These are phyloP conservation scores for Triticum dicoccoides DNA, from an alignment of 176 grass and related monocot genomes.

Conservation along the genomic window DNA sequence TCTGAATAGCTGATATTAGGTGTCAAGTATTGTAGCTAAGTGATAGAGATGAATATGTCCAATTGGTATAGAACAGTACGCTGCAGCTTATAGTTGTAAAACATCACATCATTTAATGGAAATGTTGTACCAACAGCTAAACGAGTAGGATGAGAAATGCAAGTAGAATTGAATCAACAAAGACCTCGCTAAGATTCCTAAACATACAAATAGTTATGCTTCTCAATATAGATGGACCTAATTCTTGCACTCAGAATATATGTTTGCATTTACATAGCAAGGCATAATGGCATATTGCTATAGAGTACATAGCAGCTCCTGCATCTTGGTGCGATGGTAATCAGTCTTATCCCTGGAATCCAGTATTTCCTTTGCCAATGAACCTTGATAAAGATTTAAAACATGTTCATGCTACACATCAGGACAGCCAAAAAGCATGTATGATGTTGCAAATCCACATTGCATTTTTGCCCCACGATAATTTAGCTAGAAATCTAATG, in stretches of 20 bases:
- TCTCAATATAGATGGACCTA: background rate
- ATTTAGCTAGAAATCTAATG: conserved; percentile 14
- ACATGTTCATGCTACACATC: conserved; percentile 39
- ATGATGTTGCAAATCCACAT: conserved; percentile 12
- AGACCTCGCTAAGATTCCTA: background rate
- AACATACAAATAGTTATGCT: background rate
- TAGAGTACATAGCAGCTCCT: conserved; percentile 89
- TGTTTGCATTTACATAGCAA: conserved; percentile 18
- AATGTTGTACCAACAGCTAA: background rate
- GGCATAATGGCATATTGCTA: background rate
- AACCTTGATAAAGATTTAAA: conserved; percentile 64
- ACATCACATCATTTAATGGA: conserved; percentile 16
- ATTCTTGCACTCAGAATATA: conserved; percentile 19
- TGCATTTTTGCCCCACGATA: conserved; percentile 5
- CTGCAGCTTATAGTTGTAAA: background rate
- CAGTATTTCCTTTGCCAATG: conserved; percentile 96
- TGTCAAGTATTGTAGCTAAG: background rate
- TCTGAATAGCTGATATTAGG: background rate
- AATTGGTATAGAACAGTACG: conserved; percentile 15
- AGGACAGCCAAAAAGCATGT: conserved; percentile 5
- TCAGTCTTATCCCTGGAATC: conserved; percentile 94
- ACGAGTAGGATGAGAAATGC: background rate
- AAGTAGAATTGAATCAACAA: conserved; percentile 26
- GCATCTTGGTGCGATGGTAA: conserved; percentile 93
- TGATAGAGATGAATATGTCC: background rate